Conservation (phyloP, 257 asterid genomes). For the Nicotiana tabacum region DNA sequence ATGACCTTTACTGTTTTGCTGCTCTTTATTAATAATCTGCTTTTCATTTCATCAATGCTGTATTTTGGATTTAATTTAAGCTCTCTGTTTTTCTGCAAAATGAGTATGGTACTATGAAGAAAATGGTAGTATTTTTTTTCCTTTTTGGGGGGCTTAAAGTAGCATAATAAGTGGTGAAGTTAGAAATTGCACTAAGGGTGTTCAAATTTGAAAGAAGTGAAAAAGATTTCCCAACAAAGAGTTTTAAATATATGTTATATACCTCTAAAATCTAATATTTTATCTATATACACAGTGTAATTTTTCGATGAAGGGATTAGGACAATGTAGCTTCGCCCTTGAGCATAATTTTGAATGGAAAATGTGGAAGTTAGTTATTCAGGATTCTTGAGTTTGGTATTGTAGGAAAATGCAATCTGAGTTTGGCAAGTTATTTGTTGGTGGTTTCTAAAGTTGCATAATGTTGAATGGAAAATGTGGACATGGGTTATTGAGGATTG, state of each 20-base stretch:
- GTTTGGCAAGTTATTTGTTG: constrained; percentile 28
- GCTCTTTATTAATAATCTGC: not conserved
- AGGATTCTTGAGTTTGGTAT: constrained; percentile 2
- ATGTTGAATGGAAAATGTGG: not conserved
- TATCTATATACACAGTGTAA: too few relatives aligned
- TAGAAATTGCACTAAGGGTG: not conserved
- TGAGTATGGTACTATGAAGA: not conserved
- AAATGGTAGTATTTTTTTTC: not conserved
- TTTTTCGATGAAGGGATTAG: too few relatives aligned
- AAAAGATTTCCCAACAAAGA: too few relatives aligned
- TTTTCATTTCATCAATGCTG: not conserved
- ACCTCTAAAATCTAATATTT: too few relatives aligned
- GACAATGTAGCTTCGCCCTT: too few relatives aligned
- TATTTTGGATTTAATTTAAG: not conserved
- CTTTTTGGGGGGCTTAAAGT: too few relatives aligned
- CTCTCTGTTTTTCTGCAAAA: not conserved
- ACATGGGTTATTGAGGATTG: not conserved
- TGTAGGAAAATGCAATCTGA: constrained; percentile 50
- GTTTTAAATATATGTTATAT: too few relatives aligned
- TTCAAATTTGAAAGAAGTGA: too few relatives aligned
- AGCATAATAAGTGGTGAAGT: not conserved
- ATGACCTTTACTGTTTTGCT: not conserved
- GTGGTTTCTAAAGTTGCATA: constrained; percentile 12
- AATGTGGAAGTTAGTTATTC: not conserved
- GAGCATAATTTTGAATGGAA: not conserved